A percentile compares a stretch with the other conserved stretches of the same genome.
Conservation (phyloP, 2,329 filamentous ascomycete genomes). For the Monilinia laxa region DNA sequence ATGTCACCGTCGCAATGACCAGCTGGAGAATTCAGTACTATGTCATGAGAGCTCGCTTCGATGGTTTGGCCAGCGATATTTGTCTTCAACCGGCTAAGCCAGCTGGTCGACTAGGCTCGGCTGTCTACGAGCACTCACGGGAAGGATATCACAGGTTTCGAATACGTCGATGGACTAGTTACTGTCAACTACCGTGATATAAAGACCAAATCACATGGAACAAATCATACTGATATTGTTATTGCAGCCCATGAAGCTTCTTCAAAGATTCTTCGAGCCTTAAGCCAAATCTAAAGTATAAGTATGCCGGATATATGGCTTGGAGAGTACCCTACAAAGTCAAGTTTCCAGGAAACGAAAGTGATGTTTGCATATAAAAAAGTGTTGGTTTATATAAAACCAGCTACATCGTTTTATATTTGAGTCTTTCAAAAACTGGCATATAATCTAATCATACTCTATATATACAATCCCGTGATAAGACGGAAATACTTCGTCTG, state of each 20-base stretch:
- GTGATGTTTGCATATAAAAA: not conserved
- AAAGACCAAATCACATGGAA: not conserved
- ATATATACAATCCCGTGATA: slow-evolving; percentile 10
- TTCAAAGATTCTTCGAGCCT: not conserved
- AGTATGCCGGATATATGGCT: slow-evolving; percentile 7
- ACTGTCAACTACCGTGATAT: not conserved
- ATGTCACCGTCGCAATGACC: not conserved
- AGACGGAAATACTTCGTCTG: not conserved
- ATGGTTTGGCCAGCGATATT: slow-evolving; percentile 26
- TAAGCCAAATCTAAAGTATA: not conserved
- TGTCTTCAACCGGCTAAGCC: not conserved
- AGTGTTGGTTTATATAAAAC: not conserved
- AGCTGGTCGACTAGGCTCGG: not conserved
- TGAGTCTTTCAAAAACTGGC: not conserved
- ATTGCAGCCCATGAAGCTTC: not conserved
- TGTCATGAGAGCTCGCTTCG: slow-evolving; percentile 30
- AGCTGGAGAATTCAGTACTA: slow-evolving; percentile 31
- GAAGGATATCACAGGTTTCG: not conserved
- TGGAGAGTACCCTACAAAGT: not conserved
- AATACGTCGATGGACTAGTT: no score
- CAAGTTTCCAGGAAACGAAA: not conserved
- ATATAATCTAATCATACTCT: not conserved
- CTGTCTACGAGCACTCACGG: slow-evolving; percentile 1
- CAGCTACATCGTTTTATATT: slow-evolving; percentile 2
- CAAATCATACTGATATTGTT: not conserved